Evolutionary conservation across 225 moss, liverwort and hornwort genomes (phyloP).

Genomic region (Rhytidiadelphus loreus): DNA sequence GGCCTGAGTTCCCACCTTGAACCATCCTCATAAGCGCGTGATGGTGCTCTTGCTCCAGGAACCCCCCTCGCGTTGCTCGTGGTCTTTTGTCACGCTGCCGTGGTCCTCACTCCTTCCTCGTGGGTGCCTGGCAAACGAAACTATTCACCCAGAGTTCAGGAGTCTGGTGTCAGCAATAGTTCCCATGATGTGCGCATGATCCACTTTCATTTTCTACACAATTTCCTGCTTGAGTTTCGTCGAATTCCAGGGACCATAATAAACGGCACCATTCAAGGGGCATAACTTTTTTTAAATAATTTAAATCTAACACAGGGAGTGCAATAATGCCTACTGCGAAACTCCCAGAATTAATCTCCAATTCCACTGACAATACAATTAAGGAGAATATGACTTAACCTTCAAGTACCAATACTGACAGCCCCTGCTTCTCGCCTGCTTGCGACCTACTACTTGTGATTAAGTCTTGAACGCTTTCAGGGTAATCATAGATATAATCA

Average conservation of each 20-base stretch:
- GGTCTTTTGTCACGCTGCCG: not conserved
- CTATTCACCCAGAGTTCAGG: not conserved
- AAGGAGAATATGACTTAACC: not conserved
- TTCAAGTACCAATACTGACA: not conserved
- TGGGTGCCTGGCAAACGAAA: not conserved
- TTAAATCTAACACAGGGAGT: not conserved
- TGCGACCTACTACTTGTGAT: not conserved
- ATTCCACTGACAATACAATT: not conserved
- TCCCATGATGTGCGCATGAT: not conserved
- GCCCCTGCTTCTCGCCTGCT: not conserved
- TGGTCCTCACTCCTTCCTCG: not conserved
- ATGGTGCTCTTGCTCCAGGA: not conserved
- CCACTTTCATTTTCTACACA: not conserved
- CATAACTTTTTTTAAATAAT: not conserved
- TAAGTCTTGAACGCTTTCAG: not conserved
- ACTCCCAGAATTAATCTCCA: not conserved
- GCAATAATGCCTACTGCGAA: not conserved
- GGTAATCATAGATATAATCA: not conserved
- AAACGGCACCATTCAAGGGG: not conserved
- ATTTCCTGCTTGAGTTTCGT: not conserved
- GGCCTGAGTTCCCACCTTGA: not conserved
- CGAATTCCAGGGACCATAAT: not conserved
- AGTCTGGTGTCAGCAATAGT: slow-evolving; percentile 12
- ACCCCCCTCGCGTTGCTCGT: not conserved
- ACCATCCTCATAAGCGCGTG: not conserved